Conservation (phyloP, 2,329 filamentous ascomycete species). For the Aspergillus hiratsukae region DNA sequence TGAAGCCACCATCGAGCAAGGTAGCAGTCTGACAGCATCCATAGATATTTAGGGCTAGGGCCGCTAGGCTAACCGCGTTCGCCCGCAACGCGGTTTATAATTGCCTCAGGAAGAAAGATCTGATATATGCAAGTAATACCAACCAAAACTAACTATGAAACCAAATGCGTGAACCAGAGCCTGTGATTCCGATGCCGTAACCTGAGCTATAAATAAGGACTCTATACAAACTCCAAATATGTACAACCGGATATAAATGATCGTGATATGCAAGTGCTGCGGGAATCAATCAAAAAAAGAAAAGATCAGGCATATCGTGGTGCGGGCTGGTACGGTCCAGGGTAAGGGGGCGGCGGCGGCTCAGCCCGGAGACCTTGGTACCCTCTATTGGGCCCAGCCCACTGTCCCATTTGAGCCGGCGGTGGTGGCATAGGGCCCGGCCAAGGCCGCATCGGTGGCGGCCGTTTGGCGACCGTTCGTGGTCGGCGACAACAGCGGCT, state of each 20-base stretch:
- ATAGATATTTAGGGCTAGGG: neutral
- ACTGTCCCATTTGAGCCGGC: constrained; percentile 16
- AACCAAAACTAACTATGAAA: neutral
- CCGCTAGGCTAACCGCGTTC: neutral
- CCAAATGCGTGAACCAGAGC: neutral
- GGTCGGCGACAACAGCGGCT: constrained; percentile 53
- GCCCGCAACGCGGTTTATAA: neutral
- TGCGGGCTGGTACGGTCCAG: constrained; percentile 4
- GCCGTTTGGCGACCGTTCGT: constrained; percentile 19
- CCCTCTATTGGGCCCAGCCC: constrained; percentile 17
- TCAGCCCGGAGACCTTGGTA: constrained; percentile 20
- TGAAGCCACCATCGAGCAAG: neutral
- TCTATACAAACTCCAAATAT: neutral
- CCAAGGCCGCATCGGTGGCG: constrained; percentile 5
- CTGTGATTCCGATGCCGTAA: neutral
- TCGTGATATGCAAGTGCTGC: neutral
- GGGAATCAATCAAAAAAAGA: neutral
- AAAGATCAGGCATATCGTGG: constrained; percentile 24
- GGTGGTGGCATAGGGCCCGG: constrained; percentile 12
- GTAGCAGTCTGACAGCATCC: neutral
- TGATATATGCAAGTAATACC: neutral
- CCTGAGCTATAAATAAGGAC: neutral
- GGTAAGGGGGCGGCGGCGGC: constrained; percentile 20
- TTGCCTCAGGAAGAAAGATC: neutral
- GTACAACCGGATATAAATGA: neutral